phyloP scores from a whole-genome alignment of 2,329 filamentous ascomycete genomes.

The Diaporthe sp. region DNA sequence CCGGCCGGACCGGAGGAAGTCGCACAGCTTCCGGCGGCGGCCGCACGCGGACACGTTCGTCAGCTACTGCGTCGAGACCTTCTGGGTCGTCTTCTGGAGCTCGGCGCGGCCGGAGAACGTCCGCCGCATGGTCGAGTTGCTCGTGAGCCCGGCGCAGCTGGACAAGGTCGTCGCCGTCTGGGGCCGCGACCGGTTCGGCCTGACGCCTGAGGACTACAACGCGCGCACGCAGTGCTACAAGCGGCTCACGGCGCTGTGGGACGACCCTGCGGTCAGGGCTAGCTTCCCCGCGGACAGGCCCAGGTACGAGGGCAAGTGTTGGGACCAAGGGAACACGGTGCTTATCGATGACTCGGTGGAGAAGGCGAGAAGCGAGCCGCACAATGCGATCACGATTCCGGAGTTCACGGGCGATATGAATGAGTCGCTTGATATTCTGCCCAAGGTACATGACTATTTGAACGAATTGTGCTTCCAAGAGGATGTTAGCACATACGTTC shows the following conservation, averaged over 20 bases:
- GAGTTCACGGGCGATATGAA: conserved; percentile 73
- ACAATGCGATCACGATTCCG: conserved; percentile 84
- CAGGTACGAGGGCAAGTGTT: conserved; percentile 57
- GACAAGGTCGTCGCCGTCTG: conserved; percentile 76
- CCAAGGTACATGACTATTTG: conserved; percentile 73
- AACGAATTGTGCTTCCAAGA: conserved; percentile 66
- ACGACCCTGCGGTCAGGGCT: conserved; percentile 56
- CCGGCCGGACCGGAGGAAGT: conserved; percentile 69
- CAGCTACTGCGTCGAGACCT: conserved; percentile 78
- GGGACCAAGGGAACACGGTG: conserved; percentile 89
- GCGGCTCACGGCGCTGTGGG: conserved; percentile 81
- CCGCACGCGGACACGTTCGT: conserved; percentile 80
- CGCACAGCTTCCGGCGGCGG: conserved; percentile 72
- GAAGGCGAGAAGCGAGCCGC: conserved; percentile 87
- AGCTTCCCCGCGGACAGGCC: conserved; percentile 58
- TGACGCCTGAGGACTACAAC: conserved; percentile 75
- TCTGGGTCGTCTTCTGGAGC: conserved; percentile 91
- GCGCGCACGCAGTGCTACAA: conserved; percentile 90
- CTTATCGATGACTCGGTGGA: conserved; percentile 87
- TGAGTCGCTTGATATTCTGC: conserved; percentile 62
- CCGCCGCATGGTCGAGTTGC: conserved; percentile 71
- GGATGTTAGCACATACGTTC: conserved; percentile 75
- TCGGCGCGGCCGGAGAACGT: conserved; percentile 85
- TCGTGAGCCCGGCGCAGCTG: conserved; percentile 71
- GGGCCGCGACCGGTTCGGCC: conserved; percentile 82